Base-by-base conservation (phyloP, 2,329 filamentous ascomycete genomes). In the Ophiostoma ulmi region DNA sequence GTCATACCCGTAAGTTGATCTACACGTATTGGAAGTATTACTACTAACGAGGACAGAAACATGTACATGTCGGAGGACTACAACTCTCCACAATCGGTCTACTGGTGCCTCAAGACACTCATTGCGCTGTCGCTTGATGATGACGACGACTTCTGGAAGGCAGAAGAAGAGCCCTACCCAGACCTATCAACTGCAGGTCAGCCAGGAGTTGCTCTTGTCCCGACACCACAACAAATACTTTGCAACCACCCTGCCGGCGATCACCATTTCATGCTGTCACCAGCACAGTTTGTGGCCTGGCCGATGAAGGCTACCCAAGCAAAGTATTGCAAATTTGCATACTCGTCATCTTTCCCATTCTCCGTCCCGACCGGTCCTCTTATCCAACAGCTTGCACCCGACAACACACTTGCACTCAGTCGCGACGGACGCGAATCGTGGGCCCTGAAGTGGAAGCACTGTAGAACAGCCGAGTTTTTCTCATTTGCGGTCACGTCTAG, bases 1-100 rank as follows among this genome's bases (percentile, higher is more conserved):
- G 72, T 61, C 74, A 7, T 77, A 77, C 64, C 74, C 76, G 73
- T 75, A 35, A 70, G 74, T 71, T 14, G 52, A 26, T 31, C 10
- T 14, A 22, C 7, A 5, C 8, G 31, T 31, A 14, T 1, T 26
- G 5, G 7, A 26, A 31, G 8, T 26, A 4, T 26, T 17, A 13
- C 22, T 14, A 17, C 58, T 41, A n/a, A 26, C 64, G 8, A 41
- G 20, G 1, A 48, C 26, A 73, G 72, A 11, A 86, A 86, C 73
- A 85, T 85, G 81, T 86, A 82, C 73, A 80, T 87, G 80, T 78
- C 79, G 48, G 85, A 87, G 74, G 83, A 86, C 73, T 87, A 87
- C 75, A 87, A 87, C 74, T 87, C 85, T 1, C 84, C 85, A 0
- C 85, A 87, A 72, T 86, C 84, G 0, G 78, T 81, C 0, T 87